Percentiles rank a stretch among this genome's conserved stretches.
phyloP scores from a whole-genome alignment of 192 early-diverging fungal species.

The Coemansia reversa region DNA sequence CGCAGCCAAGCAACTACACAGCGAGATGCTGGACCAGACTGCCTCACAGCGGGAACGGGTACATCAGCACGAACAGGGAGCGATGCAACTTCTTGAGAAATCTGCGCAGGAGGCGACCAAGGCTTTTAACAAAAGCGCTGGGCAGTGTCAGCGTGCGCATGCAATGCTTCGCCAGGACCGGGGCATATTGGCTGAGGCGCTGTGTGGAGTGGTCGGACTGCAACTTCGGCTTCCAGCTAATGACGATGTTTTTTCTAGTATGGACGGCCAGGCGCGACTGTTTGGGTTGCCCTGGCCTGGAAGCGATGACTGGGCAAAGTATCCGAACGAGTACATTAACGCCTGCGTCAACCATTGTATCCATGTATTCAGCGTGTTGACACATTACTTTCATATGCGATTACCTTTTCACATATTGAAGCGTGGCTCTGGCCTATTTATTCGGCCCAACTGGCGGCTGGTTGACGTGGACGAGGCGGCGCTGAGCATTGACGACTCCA shows the following conservation, averaged over 20 bases:
- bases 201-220: slow-evolving; percentile 49
- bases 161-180: slow-evolving; percentile 30
- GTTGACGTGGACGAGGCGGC: slow-evolving; percentile 39
- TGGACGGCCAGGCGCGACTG: slow-evolving; percentile 29
- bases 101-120: slow-evolving; percentile 3
- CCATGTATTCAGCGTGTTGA: slow-evolving; percentile 46
- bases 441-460: slow-evolving; percentile 42
- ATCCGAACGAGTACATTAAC: slow-evolving; percentile 50
- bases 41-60: slow-evolving; percentile 10
- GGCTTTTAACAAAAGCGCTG: slow-evolving; percentile 8
- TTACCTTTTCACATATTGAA: slow-evolving; percentile 43
- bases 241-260: slow-evolving; percentile 22
- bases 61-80: slow-evolving; percentile 6
- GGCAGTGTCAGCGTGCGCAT: slow-evolving; percentile 7
- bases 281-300: slow-evolving; percentile 54
- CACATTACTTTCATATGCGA: slow-evolving; percentile 38
- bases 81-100: not conserved
- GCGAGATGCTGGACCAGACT: not conserved
- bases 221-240: slow-evolving; percentile 18
- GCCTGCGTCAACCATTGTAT: slow-evolving; percentile 48
- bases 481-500: slow-evolving; percentile 23
- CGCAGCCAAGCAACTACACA: slow-evolving; percentile 19
- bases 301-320: slow-evolving; percentile 47
- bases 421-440: slow-evolving; percentile 38
- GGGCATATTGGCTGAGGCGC: slow-evolving; percentile 28